phyloP scores from a whole-genome alignment of 1,139 yeast genomes.

The Diutina scorzettiae region DNA sequence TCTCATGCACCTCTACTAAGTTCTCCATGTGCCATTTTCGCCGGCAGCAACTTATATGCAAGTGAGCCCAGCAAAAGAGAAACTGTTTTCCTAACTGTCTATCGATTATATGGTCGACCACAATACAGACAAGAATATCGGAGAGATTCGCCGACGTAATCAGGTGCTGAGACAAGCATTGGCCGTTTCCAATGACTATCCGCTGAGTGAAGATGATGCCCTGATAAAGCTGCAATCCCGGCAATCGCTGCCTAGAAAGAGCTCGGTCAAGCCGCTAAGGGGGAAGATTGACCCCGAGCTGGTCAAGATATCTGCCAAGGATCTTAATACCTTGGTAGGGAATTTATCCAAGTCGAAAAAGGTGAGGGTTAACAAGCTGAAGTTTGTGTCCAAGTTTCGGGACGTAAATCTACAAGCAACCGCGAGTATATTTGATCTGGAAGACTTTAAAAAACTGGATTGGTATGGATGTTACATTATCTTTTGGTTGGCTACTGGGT shows the following conservation, averaged over 20 bases:
- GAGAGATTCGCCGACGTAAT: neutral
- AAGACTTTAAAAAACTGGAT: constrained; percentile 24
- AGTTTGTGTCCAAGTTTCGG: neutral
- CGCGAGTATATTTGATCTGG: constrained; percentile 32
- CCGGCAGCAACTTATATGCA: too few species aligned
- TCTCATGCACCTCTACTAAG: too few species aligned
- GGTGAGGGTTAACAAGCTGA: neutral
- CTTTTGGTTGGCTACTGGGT: constrained; percentile 55
- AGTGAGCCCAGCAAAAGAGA: too few species aligned
- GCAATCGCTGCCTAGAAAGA: neutral
- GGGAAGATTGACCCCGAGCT: neutral
- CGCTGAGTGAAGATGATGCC: neutral
- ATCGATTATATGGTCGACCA: too few species aligned
- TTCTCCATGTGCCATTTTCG: too few species aligned
- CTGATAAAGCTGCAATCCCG: neutral
- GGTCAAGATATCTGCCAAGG: neutral
- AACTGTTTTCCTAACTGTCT: too few species aligned
- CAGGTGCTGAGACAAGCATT: constrained; percentile 1
- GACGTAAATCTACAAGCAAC: neutral
- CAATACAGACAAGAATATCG: neutral
- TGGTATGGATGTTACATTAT: constrained; percentile 58
- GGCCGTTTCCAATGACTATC: constrained; percentile 1
- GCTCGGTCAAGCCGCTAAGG: neutral
- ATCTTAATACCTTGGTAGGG: neutral
- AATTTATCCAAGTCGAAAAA: neutral